Percentiles rank a stretch among this genome's conserved stretches.
These are phyloP conservation scores for Mycena indigotica DNA, from an alignment of 768 basidiomycete species.

Conservation along the genomic window DNA sequence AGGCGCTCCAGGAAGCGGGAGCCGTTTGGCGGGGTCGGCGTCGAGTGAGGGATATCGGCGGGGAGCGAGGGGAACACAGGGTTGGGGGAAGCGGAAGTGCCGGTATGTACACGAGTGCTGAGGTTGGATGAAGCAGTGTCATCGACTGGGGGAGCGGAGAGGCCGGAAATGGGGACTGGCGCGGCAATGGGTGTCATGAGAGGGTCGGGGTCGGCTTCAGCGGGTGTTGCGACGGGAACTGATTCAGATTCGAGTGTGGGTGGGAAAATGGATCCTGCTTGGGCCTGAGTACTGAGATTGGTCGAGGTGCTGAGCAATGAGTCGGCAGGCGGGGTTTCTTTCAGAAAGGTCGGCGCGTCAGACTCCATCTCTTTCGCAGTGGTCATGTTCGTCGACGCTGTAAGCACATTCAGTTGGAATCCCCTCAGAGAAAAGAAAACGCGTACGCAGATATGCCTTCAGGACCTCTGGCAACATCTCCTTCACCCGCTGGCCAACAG, in stretches of 20 bases:
- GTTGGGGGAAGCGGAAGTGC: constrained; percentile 24
- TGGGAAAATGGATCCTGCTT: constrained; percentile 8
- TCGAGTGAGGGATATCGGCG: constrained; percentile 18
- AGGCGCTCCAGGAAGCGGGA: constrained; percentile 1
- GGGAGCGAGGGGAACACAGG: constrained; percentile 23
- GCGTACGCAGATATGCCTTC: constrained; percentile 8
- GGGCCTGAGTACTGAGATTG: constrained; percentile 12
- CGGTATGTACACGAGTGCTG: constrained; percentile 13
- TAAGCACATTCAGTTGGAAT: no score
- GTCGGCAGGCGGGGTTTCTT: background rate
- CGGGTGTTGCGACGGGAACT: no score
- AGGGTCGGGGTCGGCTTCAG: background rate
- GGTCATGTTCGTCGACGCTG: no score
- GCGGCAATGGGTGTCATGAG: background rate
- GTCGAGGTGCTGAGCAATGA: background rate
- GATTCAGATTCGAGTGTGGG: background rate
- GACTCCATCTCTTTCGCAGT: no score
- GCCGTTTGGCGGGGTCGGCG: background rate
- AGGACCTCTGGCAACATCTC: constrained; percentile 5
- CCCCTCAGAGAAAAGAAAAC: no score
- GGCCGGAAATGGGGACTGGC: background rate
- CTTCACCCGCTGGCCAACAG: constrained; percentile 14
- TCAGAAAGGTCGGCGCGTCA: background rate
- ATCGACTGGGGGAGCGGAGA: background rate
- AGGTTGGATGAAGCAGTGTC: background rate